These are phyloP conservation scores for Rhododendron mucronatum DNA, from an alignment of 148 eudicot species.

Conservation along the genomic window DNA sequence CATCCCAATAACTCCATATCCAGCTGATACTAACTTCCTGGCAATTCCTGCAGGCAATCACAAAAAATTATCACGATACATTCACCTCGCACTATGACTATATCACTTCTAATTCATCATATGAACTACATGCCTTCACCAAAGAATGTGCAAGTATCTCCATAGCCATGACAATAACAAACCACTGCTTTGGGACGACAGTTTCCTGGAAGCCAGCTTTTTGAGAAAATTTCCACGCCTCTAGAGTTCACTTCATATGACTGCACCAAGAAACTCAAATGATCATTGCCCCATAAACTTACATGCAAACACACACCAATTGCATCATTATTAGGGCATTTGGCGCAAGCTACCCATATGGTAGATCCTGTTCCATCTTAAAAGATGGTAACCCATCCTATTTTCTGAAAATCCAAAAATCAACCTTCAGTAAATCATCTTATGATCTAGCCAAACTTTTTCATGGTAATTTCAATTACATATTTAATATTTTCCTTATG, in stretches of 20 bases:
- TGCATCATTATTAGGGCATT: neutral
- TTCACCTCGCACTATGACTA: slow-evolving; percentile 3
- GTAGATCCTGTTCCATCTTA: neutral
- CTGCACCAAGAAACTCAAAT: slow-evolving; percentile 37
- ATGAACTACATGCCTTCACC: slow-evolving; percentile 66
- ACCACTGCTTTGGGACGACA: slow-evolving; percentile 65
- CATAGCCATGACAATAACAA: slow-evolving; percentile 90
- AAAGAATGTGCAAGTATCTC: slow-evolving; percentile 96
- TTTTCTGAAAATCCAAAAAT: neutral
- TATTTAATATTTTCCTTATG: neutral
- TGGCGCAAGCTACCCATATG: neutral
- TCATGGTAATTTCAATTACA: neutral
- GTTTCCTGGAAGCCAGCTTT: slow-evolving; percentile 77
- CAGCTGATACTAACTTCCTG: slow-evolving; percentile 73
- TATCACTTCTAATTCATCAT: slow-evolving; percentile 6
- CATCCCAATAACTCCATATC: slow-evolving; percentile 89
- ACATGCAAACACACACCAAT: neutral
- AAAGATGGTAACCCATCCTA: neutral
- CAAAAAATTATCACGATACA: slow-evolving; percentile 17
- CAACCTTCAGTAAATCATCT: neutral
- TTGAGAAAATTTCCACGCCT: slow-evolving; percentile 73
- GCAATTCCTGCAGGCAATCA: slow-evolving; percentile 68
- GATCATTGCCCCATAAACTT: slow-evolving; percentile 1
- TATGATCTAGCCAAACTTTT: neutral
- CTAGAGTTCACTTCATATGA: slow-evolving; percentile 70